These are phyloP conservation scores for Wilhelminamyces savonicus DNA, from an alignment of 805 yeast species.

Conservation along the genomic window DNA sequence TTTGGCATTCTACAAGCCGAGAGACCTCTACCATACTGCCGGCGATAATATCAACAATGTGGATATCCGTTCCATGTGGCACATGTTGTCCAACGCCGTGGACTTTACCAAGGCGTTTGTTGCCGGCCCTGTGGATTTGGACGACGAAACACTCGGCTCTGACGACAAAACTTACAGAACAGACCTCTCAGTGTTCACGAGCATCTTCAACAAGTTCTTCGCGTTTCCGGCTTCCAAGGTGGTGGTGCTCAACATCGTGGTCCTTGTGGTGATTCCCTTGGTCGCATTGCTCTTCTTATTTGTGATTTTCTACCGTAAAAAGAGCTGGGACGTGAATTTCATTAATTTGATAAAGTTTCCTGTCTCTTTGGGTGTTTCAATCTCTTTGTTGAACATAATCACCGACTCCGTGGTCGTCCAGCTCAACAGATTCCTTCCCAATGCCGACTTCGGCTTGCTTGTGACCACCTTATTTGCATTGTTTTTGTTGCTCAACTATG, in stretches of 20 bases:
- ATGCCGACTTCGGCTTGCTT: conserved; percentile 34
- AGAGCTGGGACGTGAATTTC: conserved; percentile 40
- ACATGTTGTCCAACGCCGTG: conserved; percentile 70
- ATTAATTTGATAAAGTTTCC: conserved; percentile 53
- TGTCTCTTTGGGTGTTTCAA: conserved; percentile 40
- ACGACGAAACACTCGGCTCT: conserved; percentile 19
- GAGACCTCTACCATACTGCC: conserved; percentile 76
- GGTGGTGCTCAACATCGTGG: conserved; percentile 44
- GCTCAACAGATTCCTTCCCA: conserved; percentile 29
- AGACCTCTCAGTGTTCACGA: conserved; percentile 55
- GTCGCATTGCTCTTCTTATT: conserved; percentile 40
- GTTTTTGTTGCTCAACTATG: conserved; percentile 49
- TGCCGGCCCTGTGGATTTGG: conserved; percentile 26
- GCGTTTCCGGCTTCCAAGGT: conserved; percentile 47
- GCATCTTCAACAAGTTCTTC: conserved; percentile 54
- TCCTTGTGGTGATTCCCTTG: conserved; percentile 52
- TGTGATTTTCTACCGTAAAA: conserved; percentile 40
- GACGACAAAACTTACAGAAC: conserved; percentile 2
- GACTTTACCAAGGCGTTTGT: conserved; percentile 47
- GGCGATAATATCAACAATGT: conserved; percentile 64
- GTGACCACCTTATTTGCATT: conserved; percentile 36
- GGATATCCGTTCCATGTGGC: conserved; percentile 68
- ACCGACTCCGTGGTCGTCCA: conserved; percentile 13
- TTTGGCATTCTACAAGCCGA: conserved; percentile 81
- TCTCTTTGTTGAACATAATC: conserved; percentile 19